These are phyloP conservation scores for Botrytis hyacinthi DNA, from an alignment of 2,329 filamentous ascomycete species.

Conservation along the genomic window DNA sequence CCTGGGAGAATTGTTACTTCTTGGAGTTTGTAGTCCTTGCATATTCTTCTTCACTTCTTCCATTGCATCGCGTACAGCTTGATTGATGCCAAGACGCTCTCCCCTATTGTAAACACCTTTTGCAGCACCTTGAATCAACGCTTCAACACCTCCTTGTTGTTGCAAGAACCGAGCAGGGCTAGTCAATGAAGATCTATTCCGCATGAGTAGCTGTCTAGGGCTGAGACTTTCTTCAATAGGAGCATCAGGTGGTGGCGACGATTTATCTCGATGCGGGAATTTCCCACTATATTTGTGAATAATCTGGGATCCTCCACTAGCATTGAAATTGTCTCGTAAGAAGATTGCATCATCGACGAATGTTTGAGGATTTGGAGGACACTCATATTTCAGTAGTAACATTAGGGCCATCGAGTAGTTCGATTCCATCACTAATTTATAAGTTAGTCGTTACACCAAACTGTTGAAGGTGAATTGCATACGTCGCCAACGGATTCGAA, in stretches of 20 bases:
- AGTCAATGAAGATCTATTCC: conserved; percentile 35
- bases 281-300: conserved; percentile 69
- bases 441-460: not conserved
- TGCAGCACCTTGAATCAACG: conserved; percentile 71
- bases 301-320: conserved; percentile 60
- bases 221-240: conserved; percentile 33
- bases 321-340: conserved; percentile 62
- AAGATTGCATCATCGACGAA: conserved; percentile 86
- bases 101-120: conserved; percentile 70
- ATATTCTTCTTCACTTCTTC: conserved; percentile 77
- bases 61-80: conserved; percentile 76
- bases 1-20: conserved; percentile 41
- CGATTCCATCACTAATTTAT: conserved; percentile 69
- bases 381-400: conserved; percentile 73
- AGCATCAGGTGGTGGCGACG: conserved; percentile 33
- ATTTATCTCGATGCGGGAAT: conserved; percentile 42
- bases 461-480: conserved; percentile 39
- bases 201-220: conserved; percentile 28
- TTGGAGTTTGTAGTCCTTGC: conserved; percentile 60
- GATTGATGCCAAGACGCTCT: conserved; percentile 76
- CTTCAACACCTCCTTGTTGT: conserved; percentile 60
- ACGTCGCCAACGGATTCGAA: conserved; percentile 89
- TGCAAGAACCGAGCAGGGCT: conserved; percentile 44
- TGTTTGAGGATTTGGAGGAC: conserved; percentile 65
- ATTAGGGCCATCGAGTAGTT: conserved; percentile 87